Percentiles rank a stretch among this genome's conserved stretches.
Evolutionary conservation across 208 protist species (phyloP).

Genomic region (Wallacemonas sp.): DNA sequence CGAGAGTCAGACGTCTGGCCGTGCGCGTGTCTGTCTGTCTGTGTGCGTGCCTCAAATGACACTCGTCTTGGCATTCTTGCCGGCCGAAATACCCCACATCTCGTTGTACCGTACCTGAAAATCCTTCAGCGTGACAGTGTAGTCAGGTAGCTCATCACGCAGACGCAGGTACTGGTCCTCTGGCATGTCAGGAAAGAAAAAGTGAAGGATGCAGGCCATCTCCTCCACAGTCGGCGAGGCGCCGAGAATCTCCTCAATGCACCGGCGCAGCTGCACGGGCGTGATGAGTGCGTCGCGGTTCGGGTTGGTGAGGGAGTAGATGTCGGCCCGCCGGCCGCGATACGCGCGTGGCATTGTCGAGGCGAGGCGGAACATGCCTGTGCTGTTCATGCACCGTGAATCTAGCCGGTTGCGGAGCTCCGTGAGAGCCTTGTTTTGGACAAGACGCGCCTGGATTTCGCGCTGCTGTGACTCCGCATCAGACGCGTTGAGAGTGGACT

Average conservation of each 20-base stretch:
- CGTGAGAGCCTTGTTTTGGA: constrained; percentile 51
- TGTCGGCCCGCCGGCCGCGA: constrained; percentile 51
- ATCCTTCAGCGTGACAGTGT: constrained; percentile 61
- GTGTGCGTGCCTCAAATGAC: constrained; percentile 18
- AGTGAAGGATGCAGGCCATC: constrained; percentile 69
- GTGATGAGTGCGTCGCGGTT: constrained; percentile 80
- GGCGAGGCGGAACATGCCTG: constrained; percentile 88
- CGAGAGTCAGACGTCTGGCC: too few relatives aligned
- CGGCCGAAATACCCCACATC: constrained; percentile 37
- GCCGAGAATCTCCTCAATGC: constrained; percentile 81
- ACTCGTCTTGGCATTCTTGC: constrained; percentile 11
- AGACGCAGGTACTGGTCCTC: constrained; percentile 51
- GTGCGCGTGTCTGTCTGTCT: too few relatives aligned
- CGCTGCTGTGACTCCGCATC: constrained; percentile 42
- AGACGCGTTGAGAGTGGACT: constrained; percentile 21
- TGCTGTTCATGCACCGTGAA: constrained; percentile 66
- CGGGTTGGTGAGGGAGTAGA: constrained; percentile 77
- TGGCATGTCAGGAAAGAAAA: constrained; percentile 86
- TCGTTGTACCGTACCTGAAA: constrained; percentile 83
- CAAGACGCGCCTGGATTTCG: constrained; percentile 44
- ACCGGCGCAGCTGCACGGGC: constrained; percentile 86
- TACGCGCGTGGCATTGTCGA: constrained; percentile 88
- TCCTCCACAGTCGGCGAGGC: constrained; percentile 55
- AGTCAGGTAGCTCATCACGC: constrained; percentile 49
- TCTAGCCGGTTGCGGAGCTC: constrained; percentile 69